Percentiles rank a stretch among this genome's conserved stretches.
phyloP scores from a whole-genome alignment of 805 yeast species.

The Hanseniaspora jakobsenii region DNA sequence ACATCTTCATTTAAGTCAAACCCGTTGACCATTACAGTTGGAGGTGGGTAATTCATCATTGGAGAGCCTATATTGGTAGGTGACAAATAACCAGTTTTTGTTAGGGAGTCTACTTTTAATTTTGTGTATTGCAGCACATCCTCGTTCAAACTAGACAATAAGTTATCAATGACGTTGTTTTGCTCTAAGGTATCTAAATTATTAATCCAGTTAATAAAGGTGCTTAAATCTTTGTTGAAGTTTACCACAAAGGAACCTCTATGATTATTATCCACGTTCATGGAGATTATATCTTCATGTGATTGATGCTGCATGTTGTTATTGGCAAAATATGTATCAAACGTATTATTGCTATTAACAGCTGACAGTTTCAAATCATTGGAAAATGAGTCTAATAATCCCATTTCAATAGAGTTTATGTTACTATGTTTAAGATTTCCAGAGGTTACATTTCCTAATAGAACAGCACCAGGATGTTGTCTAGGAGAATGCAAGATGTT shows the following conservation, averaged over 20 bases:
- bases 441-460: slow-evolving; percentile 26
- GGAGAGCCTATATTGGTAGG: slow-evolving; percentile 24
- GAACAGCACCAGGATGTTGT: slow-evolving; percentile 34
- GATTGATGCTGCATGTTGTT: not conserved
- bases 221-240: slow-evolving; percentile 41
- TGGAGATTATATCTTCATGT: slow-evolving; percentile 6
- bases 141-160: slow-evolving; percentile 39
- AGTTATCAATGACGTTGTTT: slow-evolving; percentile 41
- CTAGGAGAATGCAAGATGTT: slow-evolving; percentile 22
- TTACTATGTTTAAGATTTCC: slow-evolving; percentile 19
- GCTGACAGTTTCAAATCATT: slow-evolving; percentile 6
- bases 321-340: not conserved
- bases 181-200: slow-evolving; percentile 41
- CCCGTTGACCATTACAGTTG: slow-evolving; percentile 14
- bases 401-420: slow-evolving; percentile 18
- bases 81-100: slow-evolving; percentile 22
- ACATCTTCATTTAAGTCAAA: slow-evolving; percentile 22
- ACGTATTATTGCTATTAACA: slow-evolving; percentile 10
- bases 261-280: slow-evolving; percentile 13
- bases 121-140: slow-evolving; percentile 42
- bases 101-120: slow-evolving; percentile 33
- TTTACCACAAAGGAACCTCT: slow-evolving; percentile 22
- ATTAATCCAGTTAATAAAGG: slow-evolving; percentile 40
- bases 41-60: slow-evolving; percentile 14
- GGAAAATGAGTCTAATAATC: slow-evolving; percentile 13